phyloP scores from a whole-genome alignment of 345 rosid species.

The Arabidopsis arenosa region DNA sequence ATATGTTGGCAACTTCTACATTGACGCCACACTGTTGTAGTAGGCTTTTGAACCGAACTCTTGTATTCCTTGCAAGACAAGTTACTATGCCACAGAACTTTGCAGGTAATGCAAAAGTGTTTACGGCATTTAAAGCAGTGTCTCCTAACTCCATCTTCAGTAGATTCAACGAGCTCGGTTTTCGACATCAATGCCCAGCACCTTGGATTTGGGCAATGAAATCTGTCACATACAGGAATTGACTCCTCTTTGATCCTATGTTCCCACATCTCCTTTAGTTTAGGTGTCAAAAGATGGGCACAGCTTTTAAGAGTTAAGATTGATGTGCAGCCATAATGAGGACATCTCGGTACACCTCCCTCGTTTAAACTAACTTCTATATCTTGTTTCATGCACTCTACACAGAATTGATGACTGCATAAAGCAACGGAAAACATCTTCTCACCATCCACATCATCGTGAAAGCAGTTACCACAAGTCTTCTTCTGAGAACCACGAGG shows the following conservation, averaged over 20 bases:
- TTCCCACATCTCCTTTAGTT: neutral
- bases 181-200: neutral
- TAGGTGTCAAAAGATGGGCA: neutral
- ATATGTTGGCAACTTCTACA: neutral
- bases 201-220: neutral
- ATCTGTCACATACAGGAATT: neutral
- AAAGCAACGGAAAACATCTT: neutral
- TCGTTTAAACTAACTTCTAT: neutral
- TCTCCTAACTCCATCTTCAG: neutral
- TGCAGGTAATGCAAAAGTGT: neutral
- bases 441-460: neutral
- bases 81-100: neutral
- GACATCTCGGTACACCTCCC: neutral
- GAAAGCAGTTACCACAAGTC: too few species aligned
- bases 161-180: neutral
- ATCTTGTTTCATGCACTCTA: neutral
- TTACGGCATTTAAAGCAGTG: neutral
- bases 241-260: neutral
- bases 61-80: neutral
- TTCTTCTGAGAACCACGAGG: too few species aligned
- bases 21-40: neutral
- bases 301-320: neutral
- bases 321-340: neutral
- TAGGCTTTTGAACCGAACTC: neutral
- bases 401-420: neutral